Conservation (phyloP, 805 yeast genomes). For the Teunomyces barrocoloradensis region DNA sequence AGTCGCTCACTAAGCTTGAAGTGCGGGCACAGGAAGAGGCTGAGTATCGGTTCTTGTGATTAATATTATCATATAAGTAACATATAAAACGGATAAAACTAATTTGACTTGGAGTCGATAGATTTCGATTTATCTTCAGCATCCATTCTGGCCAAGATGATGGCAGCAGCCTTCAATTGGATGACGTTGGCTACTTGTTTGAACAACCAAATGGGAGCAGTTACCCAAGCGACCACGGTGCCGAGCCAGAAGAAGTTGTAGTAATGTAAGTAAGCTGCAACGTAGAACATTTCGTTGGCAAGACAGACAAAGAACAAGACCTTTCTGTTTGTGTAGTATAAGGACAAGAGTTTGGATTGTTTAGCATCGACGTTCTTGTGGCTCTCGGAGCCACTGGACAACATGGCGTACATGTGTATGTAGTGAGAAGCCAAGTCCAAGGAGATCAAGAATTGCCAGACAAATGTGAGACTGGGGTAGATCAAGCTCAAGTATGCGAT, state of each 20-base stretch:
- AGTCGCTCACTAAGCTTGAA: conserved; percentile 26
- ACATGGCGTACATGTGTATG: conserved; percentile 97
- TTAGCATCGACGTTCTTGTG: conserved; percentile 81
- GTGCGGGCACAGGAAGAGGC: conserved; percentile 27
- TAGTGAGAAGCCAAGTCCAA: conserved; percentile 91
- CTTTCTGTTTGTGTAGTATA: conserved; percentile 82
- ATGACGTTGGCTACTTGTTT: conserved; percentile 88
- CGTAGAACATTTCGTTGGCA: conserved; percentile 88
- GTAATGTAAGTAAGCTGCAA: conserved; percentile 78
- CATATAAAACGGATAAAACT: neutral
- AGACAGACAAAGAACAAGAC: conserved; percentile 89
- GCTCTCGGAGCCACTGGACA: conserved; percentile 71
- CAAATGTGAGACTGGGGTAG: conserved; percentile 65
- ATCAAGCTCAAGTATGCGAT: conserved; percentile 80
- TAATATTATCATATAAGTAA: neutral
- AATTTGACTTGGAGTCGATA: neutral
- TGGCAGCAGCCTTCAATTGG: conserved; percentile 84
- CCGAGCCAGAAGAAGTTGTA: conserved; percentile 64
- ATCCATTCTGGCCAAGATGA: conserved; percentile 74
- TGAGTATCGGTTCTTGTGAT: conserved; percentile 1
- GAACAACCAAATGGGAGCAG: conserved; percentile 85
- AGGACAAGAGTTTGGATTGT: conserved; percentile 66
- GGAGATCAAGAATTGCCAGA: conserved; percentile 82
- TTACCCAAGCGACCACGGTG: conserved; percentile 52
- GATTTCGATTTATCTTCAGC: conserved; percentile 45